These are phyloP conservation scores for Clitocybe nebularis DNA, from an alignment of 1,284 basidiomycete genomes.

Conservation along the genomic window DNA sequence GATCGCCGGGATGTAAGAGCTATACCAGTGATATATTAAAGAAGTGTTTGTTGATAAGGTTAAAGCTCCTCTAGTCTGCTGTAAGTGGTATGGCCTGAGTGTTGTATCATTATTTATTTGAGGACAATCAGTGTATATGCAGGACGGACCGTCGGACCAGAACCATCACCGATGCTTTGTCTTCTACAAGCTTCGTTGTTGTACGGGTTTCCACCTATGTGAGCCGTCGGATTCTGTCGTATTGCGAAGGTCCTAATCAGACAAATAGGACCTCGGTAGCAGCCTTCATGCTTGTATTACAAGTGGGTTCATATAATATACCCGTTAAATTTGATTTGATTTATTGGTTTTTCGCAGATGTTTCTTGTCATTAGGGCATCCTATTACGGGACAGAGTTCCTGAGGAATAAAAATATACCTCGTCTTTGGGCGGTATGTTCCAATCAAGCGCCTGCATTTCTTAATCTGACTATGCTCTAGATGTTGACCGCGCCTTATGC, in stretches of 20 bases:
- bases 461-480: conserved; percentile 19
- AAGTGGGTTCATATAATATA: conserved; percentile 23
- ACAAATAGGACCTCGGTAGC: conserved; percentile 35
- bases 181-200: conserved; percentile 43
- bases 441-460: neutral
- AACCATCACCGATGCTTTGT: conserved; percentile 40
- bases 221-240: no score
- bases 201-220: conserved; percentile 47
- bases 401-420: conserved; percentile 29
- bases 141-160: conserved; percentile 36
- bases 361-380: conserved; percentile 37
- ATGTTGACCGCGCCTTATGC: conserved; percentile 39
- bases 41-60: conserved; percentile 3
- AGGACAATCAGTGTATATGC: conserved; percentile 32
- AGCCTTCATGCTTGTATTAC: conserved; percentile 39
- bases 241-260: no score
- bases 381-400: conserved; percentile 26
- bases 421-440: conserved; percentile 34
- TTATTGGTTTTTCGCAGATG: conserved; percentile 28
- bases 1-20: conserved; percentile 35
- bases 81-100: conserved; percentile 20
- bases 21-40: no score
- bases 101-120: conserved; percentile 1
- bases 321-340: neutral
- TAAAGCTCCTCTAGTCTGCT: conserved; percentile 22